phyloP scores from a whole-genome alignment of 2,329 filamentous ascomycete genomes.

The Blastomyces parvus region DNA sequence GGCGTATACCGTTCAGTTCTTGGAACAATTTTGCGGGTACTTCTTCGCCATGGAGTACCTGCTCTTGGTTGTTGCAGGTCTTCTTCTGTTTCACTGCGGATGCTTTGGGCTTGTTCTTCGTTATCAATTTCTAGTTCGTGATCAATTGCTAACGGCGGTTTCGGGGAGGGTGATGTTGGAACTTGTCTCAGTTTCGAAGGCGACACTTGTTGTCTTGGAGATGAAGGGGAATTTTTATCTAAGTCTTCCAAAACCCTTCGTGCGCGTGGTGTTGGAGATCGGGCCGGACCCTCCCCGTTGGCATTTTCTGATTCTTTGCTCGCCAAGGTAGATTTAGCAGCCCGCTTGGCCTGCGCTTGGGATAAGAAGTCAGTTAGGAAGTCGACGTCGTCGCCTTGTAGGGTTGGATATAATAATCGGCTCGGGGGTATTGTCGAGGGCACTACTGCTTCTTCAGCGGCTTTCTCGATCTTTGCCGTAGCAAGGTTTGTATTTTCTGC shows the following conservation, averaged over 20 bases:
- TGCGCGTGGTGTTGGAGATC: slow-evolving; percentile 19
- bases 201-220: slow-evolving; percentile 24
- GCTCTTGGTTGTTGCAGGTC: slow-evolving; percentile 16
- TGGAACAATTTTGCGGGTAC: slow-evolving; percentile 25
- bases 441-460: slow-evolving; percentile 25
- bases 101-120: slow-evolving; percentile 15
- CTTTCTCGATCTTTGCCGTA: slow-evolving; percentile 19
- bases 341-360: slow-evolving; percentile 34
- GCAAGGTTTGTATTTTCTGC: slow-evolving; percentile 3
- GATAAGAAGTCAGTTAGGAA: slow-evolving; percentile 34
- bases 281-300: not conserved
- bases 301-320: slow-evolving; percentile 16
- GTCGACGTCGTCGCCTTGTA: slow-evolving; percentile 32
- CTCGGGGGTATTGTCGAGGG: slow-evolving; percentile 29
- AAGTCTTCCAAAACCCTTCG: slow-evolving; percentile 30
- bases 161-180: slow-evolving; percentile 13
- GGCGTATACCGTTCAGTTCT: slow-evolving; percentile 21
- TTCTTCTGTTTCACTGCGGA: slow-evolving; percentile 11
- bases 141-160: slow-evolving; percentile 9
- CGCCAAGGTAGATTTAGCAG: slow-evolving; percentile 21
- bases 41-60: slow-evolving; percentile 29
- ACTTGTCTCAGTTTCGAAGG: slow-evolving; percentile 22
- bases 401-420: slow-evolving; percentile 24
- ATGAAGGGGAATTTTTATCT: slow-evolving; percentile 33
- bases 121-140: slow-evolving; percentile 14